Conservation (phyloP, 1,139 yeast genomes). For the Citeromyces hawaiiensis region DNA sequence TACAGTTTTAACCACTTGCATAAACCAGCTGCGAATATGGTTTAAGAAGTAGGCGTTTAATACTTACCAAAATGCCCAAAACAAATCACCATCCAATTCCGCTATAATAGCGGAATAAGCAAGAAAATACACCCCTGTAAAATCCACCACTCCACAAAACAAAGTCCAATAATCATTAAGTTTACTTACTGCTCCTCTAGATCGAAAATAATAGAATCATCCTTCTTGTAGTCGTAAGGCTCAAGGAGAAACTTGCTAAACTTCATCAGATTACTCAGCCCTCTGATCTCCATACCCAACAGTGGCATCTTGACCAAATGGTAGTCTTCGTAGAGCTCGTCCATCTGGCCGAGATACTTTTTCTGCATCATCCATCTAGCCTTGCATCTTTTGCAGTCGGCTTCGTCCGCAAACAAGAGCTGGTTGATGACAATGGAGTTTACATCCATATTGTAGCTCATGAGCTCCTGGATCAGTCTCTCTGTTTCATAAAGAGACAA, state of each 20-base stretch:
- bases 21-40: too few species aligned
- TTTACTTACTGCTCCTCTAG: slow-evolving; percentile 40
- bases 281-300: slow-evolving; percentile 88
- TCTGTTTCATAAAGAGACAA: slow-evolving; percentile 92
- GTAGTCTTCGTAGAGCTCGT: slow-evolving; percentile 81
- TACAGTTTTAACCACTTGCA: too few species aligned
- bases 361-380: slow-evolving; percentile 94
- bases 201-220: slow-evolving; percentile 48
- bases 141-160: too few species aligned
- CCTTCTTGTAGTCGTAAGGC: slow-evolving; percentile 57
- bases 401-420: slow-evolving; percentile 71
- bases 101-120: too few species aligned
- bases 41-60: too few species aligned
- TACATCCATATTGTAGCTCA: slow-evolving; percentile 90
- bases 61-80: too few species aligned
- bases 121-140: too few species aligned
- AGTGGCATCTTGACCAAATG: slow-evolving; percentile 92
- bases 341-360: slow-evolving; percentile 89
- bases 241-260: slow-evolving; percentile 58
- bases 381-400: slow-evolving; percentile 77
- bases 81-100: too few species aligned
- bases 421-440: slow-evolving; percentile 94
- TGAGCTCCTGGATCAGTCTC: slow-evolving; percentile 90
- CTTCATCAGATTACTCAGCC: slow-evolving; percentile 68
- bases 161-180: too few species aligned